Conservation (phyloP, 169 alveolate genomes). For the Pseudocohnilembus persalinus region DNA sequence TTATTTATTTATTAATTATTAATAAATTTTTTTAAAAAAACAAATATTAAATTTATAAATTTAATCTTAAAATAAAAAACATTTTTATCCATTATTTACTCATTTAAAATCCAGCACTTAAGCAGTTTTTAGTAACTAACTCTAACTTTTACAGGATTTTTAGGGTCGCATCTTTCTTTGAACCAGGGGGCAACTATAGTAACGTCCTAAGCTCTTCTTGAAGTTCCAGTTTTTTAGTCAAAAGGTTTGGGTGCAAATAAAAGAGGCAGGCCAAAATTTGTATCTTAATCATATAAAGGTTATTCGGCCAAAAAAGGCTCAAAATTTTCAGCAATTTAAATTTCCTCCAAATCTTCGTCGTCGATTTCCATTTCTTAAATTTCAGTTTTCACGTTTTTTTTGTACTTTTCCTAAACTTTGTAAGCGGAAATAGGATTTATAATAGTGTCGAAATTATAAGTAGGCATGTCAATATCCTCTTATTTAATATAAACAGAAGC, state of each 20-base stretch:
- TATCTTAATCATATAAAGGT: conserved; percentile 74
- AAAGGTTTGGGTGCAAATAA: conserved; percentile 99
- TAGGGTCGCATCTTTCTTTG: conserved; percentile 96
- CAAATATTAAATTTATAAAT: too few species aligned
- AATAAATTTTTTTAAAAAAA: too few species aligned
- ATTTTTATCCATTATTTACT: too few species aligned
- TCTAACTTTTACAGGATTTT: conserved; percentile 98
- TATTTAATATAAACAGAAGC: conserved; percentile 91
- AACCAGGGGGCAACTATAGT: conserved; percentile 98
- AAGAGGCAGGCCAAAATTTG: conserved; percentile 84
- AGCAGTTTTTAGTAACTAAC: conserved; percentile 97
- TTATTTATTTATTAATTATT: too few species aligned
- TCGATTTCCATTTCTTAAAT: conserved; percentile 43
- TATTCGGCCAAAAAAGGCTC: conserved; percentile 78
- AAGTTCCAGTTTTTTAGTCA: conserved; percentile 96
- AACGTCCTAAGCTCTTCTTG: conserved; percentile 96
- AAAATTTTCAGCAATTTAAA: conserved; percentile 53
- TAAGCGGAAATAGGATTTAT: conserved; percentile 98
- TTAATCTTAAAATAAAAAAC: too few species aligned
- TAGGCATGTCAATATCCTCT: conserved; percentile 94
- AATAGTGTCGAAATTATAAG: conserved; percentile 96
- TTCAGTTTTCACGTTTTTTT: conserved; percentile 59
- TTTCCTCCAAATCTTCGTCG: conserved; percentile 59
- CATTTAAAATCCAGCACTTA: conserved; percentile 97
- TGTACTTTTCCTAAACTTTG: conserved; percentile 55